Evolutionary conservation across 371 early-diverging fungal species (phyloP).

Genomic region (Rhizopus delemar): DNA sequence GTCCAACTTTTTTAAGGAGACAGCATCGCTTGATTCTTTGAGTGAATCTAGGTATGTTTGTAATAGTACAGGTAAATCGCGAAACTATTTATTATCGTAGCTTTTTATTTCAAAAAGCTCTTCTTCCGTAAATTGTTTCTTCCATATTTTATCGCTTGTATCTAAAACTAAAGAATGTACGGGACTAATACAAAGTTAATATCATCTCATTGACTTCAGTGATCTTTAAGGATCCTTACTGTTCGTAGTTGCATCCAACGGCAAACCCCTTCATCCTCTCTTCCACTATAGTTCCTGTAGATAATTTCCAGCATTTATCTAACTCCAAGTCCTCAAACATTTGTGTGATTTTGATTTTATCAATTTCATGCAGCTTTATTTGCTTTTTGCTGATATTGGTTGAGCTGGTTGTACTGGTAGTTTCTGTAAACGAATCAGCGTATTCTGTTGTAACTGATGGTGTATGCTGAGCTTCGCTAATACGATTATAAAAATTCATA

Average conservation of each 20-base stretch:
- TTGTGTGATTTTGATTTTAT: slow-evolving; percentile 17
- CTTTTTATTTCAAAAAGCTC: slow-evolving; percentile 20
- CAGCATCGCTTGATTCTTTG: slow-evolving; percentile 12
- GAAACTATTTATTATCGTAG: slow-evolving; percentile 4
- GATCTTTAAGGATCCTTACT: slow-evolving; percentile 20
- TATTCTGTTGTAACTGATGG: slow-evolving; percentile 2
- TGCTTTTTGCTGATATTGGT: slow-evolving; percentile 20
- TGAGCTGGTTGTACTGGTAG: slow-evolving; percentile 5
- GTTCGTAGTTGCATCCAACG: slow-evolving; percentile 17
- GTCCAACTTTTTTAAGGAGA: slow-evolving; percentile 11
- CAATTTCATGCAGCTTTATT: slow-evolving; percentile 9
- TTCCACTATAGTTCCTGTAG: slow-evolving; percentile 18
- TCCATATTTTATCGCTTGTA: slow-evolving; percentile 18
- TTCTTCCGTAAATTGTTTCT: slow-evolving; percentile 14
- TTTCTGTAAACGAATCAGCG: slow-evolving; percentile 2
- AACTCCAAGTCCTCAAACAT: slow-evolving; percentile 14
- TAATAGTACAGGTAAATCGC: slow-evolving; percentile 9
- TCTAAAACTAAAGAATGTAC: slow-evolving; percentile 24
- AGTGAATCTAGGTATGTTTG: slow-evolving; percentile 13
- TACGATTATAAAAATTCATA: slow-evolving; percentile 5
- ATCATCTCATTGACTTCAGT: slow-evolving; percentile 5
- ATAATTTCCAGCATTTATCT: slow-evolving; percentile 17
- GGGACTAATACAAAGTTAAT: slow-evolving; percentile 20
- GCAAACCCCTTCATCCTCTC: slow-evolving; percentile 22
- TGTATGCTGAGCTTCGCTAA: neutral